Evolutionary conservation across 148 eudicot species (phyloP).

Genomic region (Arbutus unedo): DNA sequence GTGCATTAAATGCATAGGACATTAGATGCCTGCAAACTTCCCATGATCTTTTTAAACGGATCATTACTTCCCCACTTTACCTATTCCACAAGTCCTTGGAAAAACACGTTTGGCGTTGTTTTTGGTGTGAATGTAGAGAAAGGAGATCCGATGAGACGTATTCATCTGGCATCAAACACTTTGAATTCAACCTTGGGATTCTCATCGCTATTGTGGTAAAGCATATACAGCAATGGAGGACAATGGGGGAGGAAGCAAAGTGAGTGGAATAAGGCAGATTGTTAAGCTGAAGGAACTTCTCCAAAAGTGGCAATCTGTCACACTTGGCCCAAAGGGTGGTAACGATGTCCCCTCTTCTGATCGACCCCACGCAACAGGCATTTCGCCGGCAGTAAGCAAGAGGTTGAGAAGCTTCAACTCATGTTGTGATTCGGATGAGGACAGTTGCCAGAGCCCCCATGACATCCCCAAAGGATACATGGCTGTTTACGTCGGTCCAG

Average conservation of each 20-base stretch:
- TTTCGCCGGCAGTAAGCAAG: conserved; percentile 41
- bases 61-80: neutral
- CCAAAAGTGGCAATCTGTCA: conserved; percentile 54
- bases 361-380: conserved; percentile 27
- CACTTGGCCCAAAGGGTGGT: conserved; percentile 34
- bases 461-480: conserved; percentile 78
- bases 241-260: conserved; percentile 34
- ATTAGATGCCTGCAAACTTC: neutral
- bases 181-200: conserved; percentile 14
- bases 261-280: conserved; percentile 63
- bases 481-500: conserved; percentile 80
- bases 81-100: neutral
- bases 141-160: conserved; percentile 25
- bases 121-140: conserved; percentile 15
- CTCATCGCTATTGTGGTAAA: conserved; percentile 1
- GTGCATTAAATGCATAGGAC: neutral
- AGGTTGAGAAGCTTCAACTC: conserved; percentile 29
- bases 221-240: conserved; percentile 44
- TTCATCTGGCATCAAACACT: conserved; percentile 19
- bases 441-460: conserved; percentile 50
- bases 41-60: neutral
- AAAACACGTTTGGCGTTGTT: neutral
- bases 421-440: conserved; percentile 64
- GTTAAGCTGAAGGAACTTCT: conserved; percentile 61
- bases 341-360: neutral